phyloP scores from a whole-genome alignment of 78 protist species.

The Chrysochromulina parva region DNA sequence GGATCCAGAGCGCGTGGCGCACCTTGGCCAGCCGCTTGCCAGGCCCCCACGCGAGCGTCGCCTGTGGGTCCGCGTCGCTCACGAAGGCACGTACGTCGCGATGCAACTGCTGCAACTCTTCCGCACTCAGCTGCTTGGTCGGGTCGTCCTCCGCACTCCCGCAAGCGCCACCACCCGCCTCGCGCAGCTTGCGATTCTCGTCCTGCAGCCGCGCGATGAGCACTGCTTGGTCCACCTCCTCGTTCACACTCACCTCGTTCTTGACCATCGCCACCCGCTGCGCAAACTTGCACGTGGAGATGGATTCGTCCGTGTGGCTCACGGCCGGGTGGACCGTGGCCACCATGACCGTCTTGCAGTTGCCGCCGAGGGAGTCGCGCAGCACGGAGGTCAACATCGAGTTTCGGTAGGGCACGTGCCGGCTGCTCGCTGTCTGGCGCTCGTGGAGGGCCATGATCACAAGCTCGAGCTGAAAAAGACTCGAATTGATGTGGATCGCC shows the following conservation, averaged over 20 bases:
- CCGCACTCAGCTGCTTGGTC: too few species aligned
- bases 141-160: too few species aligned
- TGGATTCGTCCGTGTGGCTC: background rate
- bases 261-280: background rate
- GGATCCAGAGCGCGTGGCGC: too few species aligned
- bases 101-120: too few species aligned
- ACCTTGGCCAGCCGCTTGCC: too few species aligned
- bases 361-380: slow-evolving; percentile 1
- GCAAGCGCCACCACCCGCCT: background rate
- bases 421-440: background rate
- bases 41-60: too few species aligned
- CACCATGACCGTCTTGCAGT: background rate
- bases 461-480: background rate
- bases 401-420: slow-evolving; percentile 11
- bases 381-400: background rate
- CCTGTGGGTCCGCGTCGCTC: too few species aligned
- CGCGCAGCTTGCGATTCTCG: background rate
- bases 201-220: background rate
- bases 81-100: too few species aligned
- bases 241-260: background rate
- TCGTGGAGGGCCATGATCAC: slow-evolving; percentile 10
- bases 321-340: background rate
- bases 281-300: background rate
- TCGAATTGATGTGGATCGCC: slow-evolving; percentile 31
- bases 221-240: slow-evolving; percentile 2